Evolutionary conservation across 345 rosid genomes (phyloP), one percentile per base, ranked within the genome.

Genomic region (Eucalyptus caleyi): DNA sequence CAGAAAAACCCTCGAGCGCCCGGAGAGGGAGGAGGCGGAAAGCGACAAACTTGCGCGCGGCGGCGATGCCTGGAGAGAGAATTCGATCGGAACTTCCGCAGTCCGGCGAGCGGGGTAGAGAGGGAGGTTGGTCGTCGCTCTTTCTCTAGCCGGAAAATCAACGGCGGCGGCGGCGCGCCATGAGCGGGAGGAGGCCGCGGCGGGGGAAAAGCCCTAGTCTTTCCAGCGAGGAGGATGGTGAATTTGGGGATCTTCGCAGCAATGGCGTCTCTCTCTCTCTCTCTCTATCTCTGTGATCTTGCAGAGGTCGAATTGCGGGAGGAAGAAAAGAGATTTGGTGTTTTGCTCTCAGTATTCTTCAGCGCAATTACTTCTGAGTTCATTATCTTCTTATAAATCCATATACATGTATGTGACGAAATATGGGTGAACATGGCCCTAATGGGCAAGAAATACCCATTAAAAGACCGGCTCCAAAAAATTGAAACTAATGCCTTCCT

Each of bases 401-500:
- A 10, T 56, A 24, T 0, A 56, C 6, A 56, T 56, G 60, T 9
- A 56, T 56, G 62, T 11, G 59, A 53, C 59, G 26, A 8, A 19
- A 0, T 53, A 53, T 19, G 59, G 59, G 26, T 21, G 59, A 8
- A 0, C 59, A 53, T 53, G 9, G 9, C 9, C 59, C 10, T 53
- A 8, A 53, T 1, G 26, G 9, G 2, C 59, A 1, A 53, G 26
- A 1, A 53, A 1, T 19, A 19, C 0, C 56, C 1, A 19, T 53
- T 53, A 53, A 3, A 53, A 0, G 10, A 50, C 10, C 59, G 2
- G 5, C 2, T 53, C 9, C 59, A 3, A 53, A 53, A 53, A 53
- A 53, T 53, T 53, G 11, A 8, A 3, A 53, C 9, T 4, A 1
- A 51, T 2, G 1, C 24, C 24, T 1, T 8, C 5, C 10, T 53